Conservation (phyloP, 345 rosid species). For the Trapa bicornis region DNA sequence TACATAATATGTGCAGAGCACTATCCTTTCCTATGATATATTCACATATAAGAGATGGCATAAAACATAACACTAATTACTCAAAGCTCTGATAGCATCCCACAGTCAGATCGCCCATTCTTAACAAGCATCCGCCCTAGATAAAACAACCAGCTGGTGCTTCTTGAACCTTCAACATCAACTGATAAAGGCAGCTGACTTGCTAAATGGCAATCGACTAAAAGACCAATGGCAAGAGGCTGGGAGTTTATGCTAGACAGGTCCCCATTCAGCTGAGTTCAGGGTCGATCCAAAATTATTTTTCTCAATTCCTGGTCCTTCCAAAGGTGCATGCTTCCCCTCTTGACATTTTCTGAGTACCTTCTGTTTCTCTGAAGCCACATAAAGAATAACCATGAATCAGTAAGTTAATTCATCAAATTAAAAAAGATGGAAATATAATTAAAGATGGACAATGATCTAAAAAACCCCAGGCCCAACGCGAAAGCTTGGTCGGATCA, state of each 20-base stretch:
- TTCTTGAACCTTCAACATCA: slow-evolving; percentile 9
- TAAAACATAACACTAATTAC: slow-evolving; percentile 24
- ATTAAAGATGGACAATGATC: neutral
- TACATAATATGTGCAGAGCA: slow-evolving; percentile 20
- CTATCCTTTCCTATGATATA: slow-evolving; percentile 21
- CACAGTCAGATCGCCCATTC: slow-evolving; percentile 14
- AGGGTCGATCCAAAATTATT: slow-evolving; percentile 7
- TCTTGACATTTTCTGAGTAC: neutral
- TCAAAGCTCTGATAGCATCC: slow-evolving; percentile 15
- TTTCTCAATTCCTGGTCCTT: neutral
- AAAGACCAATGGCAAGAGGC: neutral
- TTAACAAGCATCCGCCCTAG: slow-evolving; percentile 29
- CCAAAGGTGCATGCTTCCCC: neutral
- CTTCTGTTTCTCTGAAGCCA: neutral
- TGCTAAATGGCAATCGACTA: slow-evolving; percentile 1
- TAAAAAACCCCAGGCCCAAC: neutral
- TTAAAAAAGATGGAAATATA: neutral
- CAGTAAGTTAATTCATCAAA: neutral
- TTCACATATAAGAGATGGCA: slow-evolving; percentile 31
- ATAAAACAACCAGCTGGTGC: slow-evolving; percentile 40
- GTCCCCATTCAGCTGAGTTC: neutral
- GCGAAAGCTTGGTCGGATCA: neutral
- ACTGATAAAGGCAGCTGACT: slow-evolving; percentile 5
- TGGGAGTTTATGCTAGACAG: neutral
- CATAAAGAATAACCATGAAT: neutral